These are phyloP conservation scores for Alternaria sp. DNA, from an alignment of 2,329 filamentous ascomycete genomes.

Conservation along the genomic window DNA sequence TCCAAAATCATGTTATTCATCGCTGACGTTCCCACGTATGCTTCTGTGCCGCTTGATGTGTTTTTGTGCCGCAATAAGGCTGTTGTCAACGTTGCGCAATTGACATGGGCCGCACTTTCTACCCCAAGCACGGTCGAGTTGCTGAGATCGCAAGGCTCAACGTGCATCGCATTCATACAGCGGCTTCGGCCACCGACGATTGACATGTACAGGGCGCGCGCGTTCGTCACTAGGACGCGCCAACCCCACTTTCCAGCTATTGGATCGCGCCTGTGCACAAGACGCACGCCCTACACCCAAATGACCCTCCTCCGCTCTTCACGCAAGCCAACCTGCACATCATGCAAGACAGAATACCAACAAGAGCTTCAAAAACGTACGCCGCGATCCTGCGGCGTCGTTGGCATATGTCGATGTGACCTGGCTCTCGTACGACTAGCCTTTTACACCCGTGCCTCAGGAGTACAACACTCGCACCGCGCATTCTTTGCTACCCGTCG, in stretches of 20 bases:
- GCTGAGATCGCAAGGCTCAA: background rate
- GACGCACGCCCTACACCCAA: constrained; percentile 6
- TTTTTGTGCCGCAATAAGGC: background rate
- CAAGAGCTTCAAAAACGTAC: background rate
- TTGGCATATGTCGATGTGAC: background rate
- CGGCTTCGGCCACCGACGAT: background rate
- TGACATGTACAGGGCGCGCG: constrained; percentile 13
- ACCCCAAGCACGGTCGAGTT: background rate
- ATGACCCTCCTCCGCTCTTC: background rate
- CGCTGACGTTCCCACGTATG: background rate
- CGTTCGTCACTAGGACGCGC: background rate
- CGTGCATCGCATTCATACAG: background rate
- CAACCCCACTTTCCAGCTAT: background rate
- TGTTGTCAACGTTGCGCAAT: background rate
- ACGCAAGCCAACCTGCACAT: background rate
- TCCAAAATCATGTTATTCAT: background rate
- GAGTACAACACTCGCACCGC: background rate
- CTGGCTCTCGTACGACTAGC: background rate
- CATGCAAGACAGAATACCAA: background rate
- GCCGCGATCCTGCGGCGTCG: background rate
- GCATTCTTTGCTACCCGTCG: background rate
- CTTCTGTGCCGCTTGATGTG: background rate
- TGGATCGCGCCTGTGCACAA: background rate
- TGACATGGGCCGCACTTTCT: background rate
- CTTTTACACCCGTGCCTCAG: background rate